A percentile compares a stretch with the other conserved stretches of the same genome.
Evolutionary conservation across 495 filamentous ascomycete genomes (phyloP).

Genomic region (Penicillium bialowiezense): DNA sequence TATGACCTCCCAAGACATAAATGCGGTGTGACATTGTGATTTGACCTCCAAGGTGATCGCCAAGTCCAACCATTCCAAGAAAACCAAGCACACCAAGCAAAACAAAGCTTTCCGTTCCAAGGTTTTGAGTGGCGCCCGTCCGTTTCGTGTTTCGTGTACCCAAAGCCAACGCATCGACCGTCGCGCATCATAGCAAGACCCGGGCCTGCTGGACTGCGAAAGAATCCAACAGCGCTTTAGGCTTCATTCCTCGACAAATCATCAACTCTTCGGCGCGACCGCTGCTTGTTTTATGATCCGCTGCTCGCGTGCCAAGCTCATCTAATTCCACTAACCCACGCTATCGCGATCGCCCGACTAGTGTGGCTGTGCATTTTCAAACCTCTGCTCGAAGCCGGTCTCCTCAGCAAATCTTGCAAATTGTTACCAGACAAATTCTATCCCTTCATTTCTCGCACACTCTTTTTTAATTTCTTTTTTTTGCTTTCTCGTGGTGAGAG

Average conservation of each 20-base stretch:
- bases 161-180: too few species aligned
- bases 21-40: slow-evolving; percentile 3
- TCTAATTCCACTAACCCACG: not conserved
- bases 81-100: not conserved
- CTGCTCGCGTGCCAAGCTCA: not conserved
- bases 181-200: too few species aligned
- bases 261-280: not conserved
- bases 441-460: slow-evolving; percentile 1
- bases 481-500: not conserved
- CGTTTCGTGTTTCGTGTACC: not conserved
- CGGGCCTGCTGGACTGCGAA: too few species aligned
- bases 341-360: slow-evolving; percentile 3
- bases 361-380: slow-evolving; percentile 6
- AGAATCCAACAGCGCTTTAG: not conserved
- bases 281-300: not conserved
- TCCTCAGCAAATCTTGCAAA: not conserved
- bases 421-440: not conserved
- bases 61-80: slow-evolving; percentile 3
- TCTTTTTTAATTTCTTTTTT: not conserved
- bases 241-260: not conserved
- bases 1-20: not conserved
- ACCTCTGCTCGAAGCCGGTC: not conserved
- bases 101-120: not conserved
- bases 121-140: not conserved
- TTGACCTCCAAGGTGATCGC: not conserved